A percentile compares a stretch with the other conserved stretches of the same genome.
Evolutionary conservation across 768 basidiomycete genomes (phyloP).

Genomic region (Boletus tomentosulus): DNA sequence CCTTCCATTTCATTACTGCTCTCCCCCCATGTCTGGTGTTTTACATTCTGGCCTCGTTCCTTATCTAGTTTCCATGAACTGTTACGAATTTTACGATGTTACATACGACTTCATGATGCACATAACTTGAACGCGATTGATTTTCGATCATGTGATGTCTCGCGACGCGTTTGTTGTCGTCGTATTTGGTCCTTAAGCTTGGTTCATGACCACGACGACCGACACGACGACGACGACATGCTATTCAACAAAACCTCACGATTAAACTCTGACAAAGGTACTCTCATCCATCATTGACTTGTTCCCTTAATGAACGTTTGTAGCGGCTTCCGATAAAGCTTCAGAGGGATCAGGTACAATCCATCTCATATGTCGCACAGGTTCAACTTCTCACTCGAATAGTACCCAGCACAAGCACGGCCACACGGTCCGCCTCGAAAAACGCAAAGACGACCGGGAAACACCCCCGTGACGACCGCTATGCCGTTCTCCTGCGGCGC

Average conservation of each 20-base stretch:
- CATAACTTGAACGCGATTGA: slow-evolving; percentile 16
- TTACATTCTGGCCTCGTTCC: neutral
- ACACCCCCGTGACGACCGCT: slow-evolving; percentile 39
- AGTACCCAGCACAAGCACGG: slow-evolving; percentile 35
- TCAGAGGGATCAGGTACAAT: slow-evolving; percentile 40
- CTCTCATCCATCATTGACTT: neutral
- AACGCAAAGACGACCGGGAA: slow-evolving; percentile 22
- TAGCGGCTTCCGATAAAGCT: slow-evolving; percentile 32
- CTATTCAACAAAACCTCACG: slow-evolving; percentile 49
- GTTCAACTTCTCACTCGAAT: neutral
- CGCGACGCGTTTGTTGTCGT: slow-evolving; percentile 18
- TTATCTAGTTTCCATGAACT: slow-evolving; percentile 19
- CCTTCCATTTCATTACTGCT: slow-evolving; percentile 8
- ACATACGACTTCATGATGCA: slow-evolving; percentile 22
- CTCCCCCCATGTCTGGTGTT: slow-evolving; percentile 8
- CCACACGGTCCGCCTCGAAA: slow-evolving; percentile 16
- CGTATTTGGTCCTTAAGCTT: slow-evolving; percentile 10
- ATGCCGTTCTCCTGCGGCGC: slow-evolving; percentile 53
- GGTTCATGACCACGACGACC: slow-evolving; percentile 5
- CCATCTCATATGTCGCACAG: neutral
- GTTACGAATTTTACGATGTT: slow-evolving; percentile 29
- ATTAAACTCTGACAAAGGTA: slow-evolving; percentile 12
- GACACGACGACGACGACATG: slow-evolving; percentile 13
- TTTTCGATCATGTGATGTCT: slow-evolving; percentile 22
- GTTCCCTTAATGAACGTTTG: neutral